These are phyloP conservation scores for Pelargonium nanum DNA, from an alignment of 345 rosid genomes.

Conservation along the genomic window DNA sequence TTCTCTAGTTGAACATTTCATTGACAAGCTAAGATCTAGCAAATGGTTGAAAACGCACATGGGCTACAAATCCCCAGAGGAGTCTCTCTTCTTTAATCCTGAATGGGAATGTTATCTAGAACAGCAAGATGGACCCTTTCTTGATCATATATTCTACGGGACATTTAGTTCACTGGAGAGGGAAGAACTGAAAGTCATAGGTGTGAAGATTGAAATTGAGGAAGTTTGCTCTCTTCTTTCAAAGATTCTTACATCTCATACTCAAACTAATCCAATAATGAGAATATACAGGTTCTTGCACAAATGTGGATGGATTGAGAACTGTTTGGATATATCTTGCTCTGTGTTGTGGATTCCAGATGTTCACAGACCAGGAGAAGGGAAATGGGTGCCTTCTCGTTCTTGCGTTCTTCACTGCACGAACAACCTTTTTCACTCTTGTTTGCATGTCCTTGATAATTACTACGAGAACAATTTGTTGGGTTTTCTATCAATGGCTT, in stretches of 20 bases:
- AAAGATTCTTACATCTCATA: neutral
- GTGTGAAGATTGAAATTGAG: neutral
- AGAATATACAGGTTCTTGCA: constrained; percentile 5
- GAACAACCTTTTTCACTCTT: neutral
- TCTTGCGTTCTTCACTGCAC: neutral
- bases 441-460: neutral
- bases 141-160: constrained; percentile 1
- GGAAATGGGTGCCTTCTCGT: constrained; percentile 8
- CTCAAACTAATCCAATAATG: neutral
- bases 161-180: neutral
- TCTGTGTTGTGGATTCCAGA: constrained; percentile 8
- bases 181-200: constrained; percentile 1
- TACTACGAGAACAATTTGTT: neutral
- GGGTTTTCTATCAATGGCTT: neutral
- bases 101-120: neutral
- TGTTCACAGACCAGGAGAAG: neutral
- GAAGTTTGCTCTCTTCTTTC: constrained; percentile 3
- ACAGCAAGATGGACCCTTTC: neutral
- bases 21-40: neutral
- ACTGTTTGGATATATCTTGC: neutral
- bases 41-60: constrained; percentile 1
- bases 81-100: constrained; percentile 5
- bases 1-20: neutral
- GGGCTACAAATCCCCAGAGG: constrained; percentile 6
- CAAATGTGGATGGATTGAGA: neutral